These are phyloP conservation scores for Nicotiana obtusifolia DNA, from an alignment of 257 asterid species.

Conservation along the genomic window DNA sequence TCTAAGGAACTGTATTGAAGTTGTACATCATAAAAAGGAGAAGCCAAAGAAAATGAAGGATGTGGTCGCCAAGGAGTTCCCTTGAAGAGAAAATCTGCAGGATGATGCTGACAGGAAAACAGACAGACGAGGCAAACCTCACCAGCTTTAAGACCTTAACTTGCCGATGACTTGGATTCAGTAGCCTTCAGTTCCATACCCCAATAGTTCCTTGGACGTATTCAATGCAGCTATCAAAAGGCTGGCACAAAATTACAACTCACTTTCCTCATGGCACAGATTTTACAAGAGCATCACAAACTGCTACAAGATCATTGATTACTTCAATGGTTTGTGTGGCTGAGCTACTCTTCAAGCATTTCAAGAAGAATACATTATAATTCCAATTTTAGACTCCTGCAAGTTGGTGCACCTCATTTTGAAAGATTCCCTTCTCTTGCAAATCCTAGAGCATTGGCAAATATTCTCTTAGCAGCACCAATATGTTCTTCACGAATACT, in stretches of 20 bases:
- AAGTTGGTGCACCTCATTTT: constrained; percentile 25
- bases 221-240: background rate
- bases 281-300: background rate
- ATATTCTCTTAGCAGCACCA: constrained; percentile 95
- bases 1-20: background rate
- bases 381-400: constrained; percentile 7
- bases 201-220: background rate
- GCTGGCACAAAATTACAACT: background rate
- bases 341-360: background rate
- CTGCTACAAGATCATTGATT: background rate
- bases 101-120: background rate
- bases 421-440: constrained; percentile 38
- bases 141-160: background rate
- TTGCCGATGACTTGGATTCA: background rate
- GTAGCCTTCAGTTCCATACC: background rate
- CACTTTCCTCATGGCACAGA: background rate
- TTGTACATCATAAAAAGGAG: background rate
- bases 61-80: background rate
- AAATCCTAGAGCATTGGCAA: constrained; percentile 81
- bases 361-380: constrained; percentile 18
- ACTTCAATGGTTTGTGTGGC: background rate
- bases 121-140: background rate
- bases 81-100: background rate
- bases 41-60: background rate
- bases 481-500: constrained; percentile 51